Conservation (phyloP, 495 filamentous ascomycete genomes). For the Niebla homalea region DNA sequence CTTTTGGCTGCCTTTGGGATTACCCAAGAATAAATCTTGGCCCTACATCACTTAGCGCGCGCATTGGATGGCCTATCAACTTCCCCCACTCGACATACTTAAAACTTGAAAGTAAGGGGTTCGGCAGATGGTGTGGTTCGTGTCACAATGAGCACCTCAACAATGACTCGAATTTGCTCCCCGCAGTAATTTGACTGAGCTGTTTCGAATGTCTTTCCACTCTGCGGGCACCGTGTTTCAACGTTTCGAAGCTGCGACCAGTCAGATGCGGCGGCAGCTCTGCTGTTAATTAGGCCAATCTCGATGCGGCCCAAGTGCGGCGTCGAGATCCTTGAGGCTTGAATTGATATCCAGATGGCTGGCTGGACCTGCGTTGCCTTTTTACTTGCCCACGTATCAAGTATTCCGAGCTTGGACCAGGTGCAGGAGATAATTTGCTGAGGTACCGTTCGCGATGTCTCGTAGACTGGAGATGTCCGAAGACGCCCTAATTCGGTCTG, state of each 20-base stretch:
- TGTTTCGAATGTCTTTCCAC: conserved; percentile 2
- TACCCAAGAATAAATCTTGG: not conserved
- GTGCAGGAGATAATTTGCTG: conserved; percentile 3
- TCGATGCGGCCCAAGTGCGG: conserved; percentile 5
- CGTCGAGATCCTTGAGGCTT: not conserved
- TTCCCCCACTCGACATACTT: conserved; percentile 5
- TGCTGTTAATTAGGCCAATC: conserved; percentile 1
- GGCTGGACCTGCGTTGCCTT: not conserved
- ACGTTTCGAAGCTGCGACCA: not conserved
- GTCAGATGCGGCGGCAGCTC: not conserved
- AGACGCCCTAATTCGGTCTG: not conserved
- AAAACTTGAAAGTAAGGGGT: not conserved
- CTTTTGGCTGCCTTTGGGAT: not conserved
- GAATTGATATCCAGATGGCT: conserved; percentile 1
- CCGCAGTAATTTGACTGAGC: not conserved
- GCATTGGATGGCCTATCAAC: conserved; percentile 9
- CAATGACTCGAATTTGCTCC: not conserved
- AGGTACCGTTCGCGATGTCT: not conserved
- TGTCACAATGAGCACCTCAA: not conserved
- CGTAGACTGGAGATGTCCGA: conserved; percentile 1
- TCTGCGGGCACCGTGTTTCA: conserved; percentile 1
- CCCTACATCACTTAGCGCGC: conserved; percentile 15
- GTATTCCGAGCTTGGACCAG: not conserved
- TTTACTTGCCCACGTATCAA: not conserved
- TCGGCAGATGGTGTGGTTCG: not conserved